Evolutionary conservation across 495 filamentous ascomycete species (phyloP).

Genomic region (Hypoxylon fuscum): DNA sequence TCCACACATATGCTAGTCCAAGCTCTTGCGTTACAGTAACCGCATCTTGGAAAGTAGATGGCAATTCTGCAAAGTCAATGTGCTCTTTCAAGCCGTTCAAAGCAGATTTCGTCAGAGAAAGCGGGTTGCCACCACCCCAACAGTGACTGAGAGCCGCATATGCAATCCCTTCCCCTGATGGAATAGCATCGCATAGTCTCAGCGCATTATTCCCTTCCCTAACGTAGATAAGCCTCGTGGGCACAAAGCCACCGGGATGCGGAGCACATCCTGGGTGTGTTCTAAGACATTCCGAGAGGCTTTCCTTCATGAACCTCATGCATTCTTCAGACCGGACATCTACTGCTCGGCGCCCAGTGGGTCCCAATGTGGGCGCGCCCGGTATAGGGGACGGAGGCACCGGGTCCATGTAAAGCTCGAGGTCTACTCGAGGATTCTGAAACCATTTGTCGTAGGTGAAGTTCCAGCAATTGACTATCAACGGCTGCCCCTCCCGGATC

Average conservation of each 20-base stretch:
- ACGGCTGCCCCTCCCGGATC: conserved; percentile 22
- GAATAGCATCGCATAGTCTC: conserved; percentile 7
- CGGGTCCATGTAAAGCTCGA: conserved; percentile 26
- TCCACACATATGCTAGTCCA: conserved; percentile 44
- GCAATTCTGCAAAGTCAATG: conserved; percentile 20
- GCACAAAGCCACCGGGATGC: conserved; percentile 10
- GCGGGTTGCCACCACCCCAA: conserved; percentile 35
- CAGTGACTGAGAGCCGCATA: conserved; percentile 44
- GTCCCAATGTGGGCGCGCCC: conserved; percentile 17
- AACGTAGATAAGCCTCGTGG: conserved; percentile 25
- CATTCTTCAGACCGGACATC: conserved; percentile 25
- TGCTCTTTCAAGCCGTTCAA: conserved; percentile 10
- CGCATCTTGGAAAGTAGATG: conserved; percentile 40
- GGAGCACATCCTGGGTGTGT: conserved; percentile 8
- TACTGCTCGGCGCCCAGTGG: conserved; percentile 4
- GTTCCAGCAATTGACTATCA: conserved; percentile 32
- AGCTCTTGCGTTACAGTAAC: conserved; percentile 32
- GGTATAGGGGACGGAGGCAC: conserved; percentile 26
- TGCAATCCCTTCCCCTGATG: conserved; percentile 6
- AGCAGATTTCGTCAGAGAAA: conserved; percentile 17
- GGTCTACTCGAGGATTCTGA: conserved; percentile 24
- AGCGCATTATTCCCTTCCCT: conserved; percentile 20
- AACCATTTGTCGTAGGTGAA: conserved; percentile 35
- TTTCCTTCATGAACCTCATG: conserved; percentile 28
- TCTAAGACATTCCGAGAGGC: conserved; percentile 18